Base-by-base conservation (phyloP, 116 monocot species). In the Dioscorea cayenensis region DNA sequence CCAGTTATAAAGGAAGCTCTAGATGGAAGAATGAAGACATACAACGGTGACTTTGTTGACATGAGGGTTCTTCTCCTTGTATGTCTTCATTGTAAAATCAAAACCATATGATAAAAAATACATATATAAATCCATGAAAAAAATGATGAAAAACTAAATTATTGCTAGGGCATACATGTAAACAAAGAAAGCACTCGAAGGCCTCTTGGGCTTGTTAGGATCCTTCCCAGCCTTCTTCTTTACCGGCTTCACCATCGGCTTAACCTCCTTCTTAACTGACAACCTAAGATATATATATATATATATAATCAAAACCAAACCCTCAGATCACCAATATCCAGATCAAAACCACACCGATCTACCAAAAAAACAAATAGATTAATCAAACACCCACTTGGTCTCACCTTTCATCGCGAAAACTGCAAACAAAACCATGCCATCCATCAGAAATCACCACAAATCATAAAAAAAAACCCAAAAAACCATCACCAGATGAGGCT, bases 181-280 rank as follows among this genome's bases (percentile, higher is more conserved):
- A 32, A 94, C 84, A 71, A 94, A 94, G 81, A 90, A 94, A 32
- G 94, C 94, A 62, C 88, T 90, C 2, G 88, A 83, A 14, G 90
- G 88, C 76, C 94, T 84, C 84, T 94, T 94, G 0, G 94, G 94
- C 78, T 85, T 90, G 86, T 94, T 94, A 1, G 94, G 94, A 49
- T 94, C 88, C 90, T 94, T 94, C 1, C 17, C 84, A 3, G 81
- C 81, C 84, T 89, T 89, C 11, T 65, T 81, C 64, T 84, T 92
- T 28, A 76, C 71, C 62, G 69, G 62, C 81, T 66, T 78, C 62
- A 59, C 21, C 55, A 66, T 72, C 76, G 74, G 77, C 19, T 72
- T 76, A 3, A 73, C 61, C 14, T 43, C 69, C 70, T 85, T 80
- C 82, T 83, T 87, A 67, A 77, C 78, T 16, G 89, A 79, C n/a